phyloP scores from a whole-genome alignment of 768 basidiomycete genomes.

The Podaxis mareebaensis region DNA sequence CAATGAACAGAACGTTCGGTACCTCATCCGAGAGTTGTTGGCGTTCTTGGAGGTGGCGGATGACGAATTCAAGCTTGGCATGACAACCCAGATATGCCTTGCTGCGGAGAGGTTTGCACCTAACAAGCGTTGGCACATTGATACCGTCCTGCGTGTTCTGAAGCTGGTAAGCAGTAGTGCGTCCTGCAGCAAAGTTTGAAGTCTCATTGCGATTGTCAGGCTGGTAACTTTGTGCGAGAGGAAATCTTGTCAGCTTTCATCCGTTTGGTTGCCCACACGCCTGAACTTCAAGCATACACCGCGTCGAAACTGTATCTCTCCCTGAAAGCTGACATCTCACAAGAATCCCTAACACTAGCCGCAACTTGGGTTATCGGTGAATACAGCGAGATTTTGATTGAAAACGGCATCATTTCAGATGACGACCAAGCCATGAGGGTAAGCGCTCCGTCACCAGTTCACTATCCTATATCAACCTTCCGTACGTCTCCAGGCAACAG shows the following conservation, averaged over 20 bases:
- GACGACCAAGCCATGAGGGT: constrained; percentile 73
- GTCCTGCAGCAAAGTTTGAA: not conserved
- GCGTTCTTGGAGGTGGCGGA: constrained; percentile 98
- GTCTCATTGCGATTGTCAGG: constrained; percentile 45
- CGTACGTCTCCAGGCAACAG: constrained; percentile 54
- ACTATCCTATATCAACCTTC: not conserved
- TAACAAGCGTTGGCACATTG: constrained; percentile 99
- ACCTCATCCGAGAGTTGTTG: constrained; percentile 88
- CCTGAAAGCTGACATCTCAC: constrained; percentile 88
- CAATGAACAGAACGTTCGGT: constrained; percentile 91
- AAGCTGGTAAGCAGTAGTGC: constrained; percentile 66
- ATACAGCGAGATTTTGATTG: constrained; percentile 87
- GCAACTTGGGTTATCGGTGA: constrained; percentile 97
- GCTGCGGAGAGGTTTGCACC: constrained; percentile 97
- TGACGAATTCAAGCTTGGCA: constrained; percentile 96
- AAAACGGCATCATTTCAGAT: constrained; percentile 72
- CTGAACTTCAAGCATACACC: constrained; percentile 94
- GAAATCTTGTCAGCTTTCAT: constrained; percentile 96
- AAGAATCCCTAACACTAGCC: constrained; percentile 91
- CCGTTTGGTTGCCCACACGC: constrained; percentile 93
- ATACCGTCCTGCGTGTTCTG: constrained; percentile 89
- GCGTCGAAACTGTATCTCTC: constrained; percentile 89
- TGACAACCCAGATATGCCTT: constrained; percentile 96
- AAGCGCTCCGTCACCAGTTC: not conserved
- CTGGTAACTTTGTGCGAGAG: constrained; percentile 96